These are phyloP conservation scores for Orbilia brochopaga DNA, from an alignment of 2,329 filamentous ascomycete species.

Conservation along the genomic window DNA sequence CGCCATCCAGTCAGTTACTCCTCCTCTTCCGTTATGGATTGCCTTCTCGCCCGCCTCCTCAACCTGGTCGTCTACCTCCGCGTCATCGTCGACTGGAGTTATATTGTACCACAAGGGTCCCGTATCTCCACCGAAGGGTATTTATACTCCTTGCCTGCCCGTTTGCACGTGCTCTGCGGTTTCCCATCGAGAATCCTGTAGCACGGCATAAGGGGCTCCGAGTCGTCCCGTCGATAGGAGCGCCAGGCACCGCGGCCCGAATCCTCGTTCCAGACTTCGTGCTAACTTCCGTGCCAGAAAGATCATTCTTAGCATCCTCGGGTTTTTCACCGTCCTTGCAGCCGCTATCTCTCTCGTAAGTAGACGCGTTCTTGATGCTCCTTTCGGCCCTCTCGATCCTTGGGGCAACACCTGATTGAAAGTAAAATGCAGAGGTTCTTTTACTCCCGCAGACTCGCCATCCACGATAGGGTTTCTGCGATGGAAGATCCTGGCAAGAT, in stretches of 20 bases:
- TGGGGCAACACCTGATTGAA: not conserved
- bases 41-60: not conserved
- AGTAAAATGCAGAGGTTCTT: not conserved
- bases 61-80: not conserved
- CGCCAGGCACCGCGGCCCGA: no score
- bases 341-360: no score
- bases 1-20: not conserved
- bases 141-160: not conserved
- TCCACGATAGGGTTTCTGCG: not conserved
- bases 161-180: not conserved
- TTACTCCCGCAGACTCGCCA: not conserved
- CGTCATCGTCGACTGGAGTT: not conserved
- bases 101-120: not conserved
- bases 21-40: not conserved
- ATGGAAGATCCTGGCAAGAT: not conserved
- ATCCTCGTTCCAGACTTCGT: no score
- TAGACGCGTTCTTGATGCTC: no score
- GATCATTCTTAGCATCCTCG: no score
- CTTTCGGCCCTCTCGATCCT: no score
- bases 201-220: no score
- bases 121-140: not conserved
- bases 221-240: no score
- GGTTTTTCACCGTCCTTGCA: no score
- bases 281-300: no score
- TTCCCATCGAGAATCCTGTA: not conserved